phyloP scores from a whole-genome alignment of 768 basidiomycete genomes.

The Chalciporus piperatus region DNA sequence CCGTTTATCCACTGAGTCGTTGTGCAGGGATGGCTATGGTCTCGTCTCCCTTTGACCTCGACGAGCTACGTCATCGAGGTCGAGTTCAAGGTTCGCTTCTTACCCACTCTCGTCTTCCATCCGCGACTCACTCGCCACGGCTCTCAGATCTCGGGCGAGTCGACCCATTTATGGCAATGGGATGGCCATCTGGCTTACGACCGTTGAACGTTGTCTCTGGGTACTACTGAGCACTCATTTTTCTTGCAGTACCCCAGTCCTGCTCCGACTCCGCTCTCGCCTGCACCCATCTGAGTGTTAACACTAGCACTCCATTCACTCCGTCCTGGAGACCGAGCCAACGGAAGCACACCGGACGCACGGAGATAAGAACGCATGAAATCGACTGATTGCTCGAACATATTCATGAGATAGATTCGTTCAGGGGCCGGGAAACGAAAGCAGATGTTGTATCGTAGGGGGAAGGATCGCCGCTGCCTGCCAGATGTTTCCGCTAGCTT shows the following conservation, averaged over 20 bases:
- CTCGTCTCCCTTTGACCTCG: constrained; percentile 78
- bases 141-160: constrained; percentile 65
- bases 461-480: no score
- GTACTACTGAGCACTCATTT: constrained; percentile 3
- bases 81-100: constrained; percentile 78
- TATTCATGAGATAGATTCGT: constrained; percentile 48
- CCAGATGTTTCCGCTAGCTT: no score
- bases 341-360: constrained; percentile 36
- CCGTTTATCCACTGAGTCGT: neutral
- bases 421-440: constrained; percentile 48
- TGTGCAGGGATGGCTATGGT: constrained; percentile 94
- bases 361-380: constrained; percentile 48
- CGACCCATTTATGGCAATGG: constrained; percentile 83
- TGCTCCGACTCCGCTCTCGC: constrained; percentile 36
- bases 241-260: constrained; percentile 31
- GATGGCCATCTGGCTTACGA: constrained; percentile 91
- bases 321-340: constrained; percentile 42
- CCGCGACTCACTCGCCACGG: neutral
- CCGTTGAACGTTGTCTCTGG: no score
- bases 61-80: constrained; percentile 83
- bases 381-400: constrained; percentile 50
- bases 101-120: neutral
- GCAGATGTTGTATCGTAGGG: no score
- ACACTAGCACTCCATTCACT: constrained; percentile 50
- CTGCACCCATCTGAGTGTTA: constrained; percentile 44